Evolutionary conservation across 1,284 basidiomycete species (phyloP), one percentile per base, ranked within the genome.

Genomic region (Trametes pubescens): DNA sequence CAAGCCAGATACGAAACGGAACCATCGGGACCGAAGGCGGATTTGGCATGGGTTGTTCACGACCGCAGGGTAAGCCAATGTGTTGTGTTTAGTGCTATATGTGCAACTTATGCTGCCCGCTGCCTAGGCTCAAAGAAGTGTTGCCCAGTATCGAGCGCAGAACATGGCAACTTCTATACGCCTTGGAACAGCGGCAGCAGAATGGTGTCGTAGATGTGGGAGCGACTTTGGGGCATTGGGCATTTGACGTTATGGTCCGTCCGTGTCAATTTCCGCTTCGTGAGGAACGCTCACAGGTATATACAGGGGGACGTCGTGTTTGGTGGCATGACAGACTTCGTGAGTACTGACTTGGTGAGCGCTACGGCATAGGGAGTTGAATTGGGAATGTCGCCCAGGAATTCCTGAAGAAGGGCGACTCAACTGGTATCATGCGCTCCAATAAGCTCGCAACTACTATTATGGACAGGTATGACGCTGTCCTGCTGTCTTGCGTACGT

Each of bases 391-490:
- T 32, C 29, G 32, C 18, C 6, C 52, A 67, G 66, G 67, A 65
- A 26, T 59, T 65, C 38, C 63, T 65, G 51, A 59, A 58, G 60
- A 65, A 72, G 18, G 71, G 71, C 5, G 71, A 72, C 37, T 57
- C 61, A 1, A n/a, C 59, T 6, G 54, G 57, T 6, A 54, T 65
- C n/a, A 60, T 72, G 18, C n/a, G 62, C 14, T 59, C 64, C 4
- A 70, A 61, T 11, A 65, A 70, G 29, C 18, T 64, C 6, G 71
- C 66, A 8, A 69, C 59, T 16, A 46, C 60, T 0, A 34, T 65
- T 26, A 51, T 68, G 26, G 71, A 72, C 10, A 57, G 64, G 66
- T 65, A 34, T 13, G 46, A 22, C 0, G 14, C 2, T 21, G 16
- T 14, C 4, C 32, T n/a, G 18, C 32, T 38, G 8, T 8, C n/a